These are phyloP conservation scores for Curvularia verruculosa DNA, from an alignment of 2,329 filamentous ascomycete genomes.

Conservation along the genomic window DNA sequence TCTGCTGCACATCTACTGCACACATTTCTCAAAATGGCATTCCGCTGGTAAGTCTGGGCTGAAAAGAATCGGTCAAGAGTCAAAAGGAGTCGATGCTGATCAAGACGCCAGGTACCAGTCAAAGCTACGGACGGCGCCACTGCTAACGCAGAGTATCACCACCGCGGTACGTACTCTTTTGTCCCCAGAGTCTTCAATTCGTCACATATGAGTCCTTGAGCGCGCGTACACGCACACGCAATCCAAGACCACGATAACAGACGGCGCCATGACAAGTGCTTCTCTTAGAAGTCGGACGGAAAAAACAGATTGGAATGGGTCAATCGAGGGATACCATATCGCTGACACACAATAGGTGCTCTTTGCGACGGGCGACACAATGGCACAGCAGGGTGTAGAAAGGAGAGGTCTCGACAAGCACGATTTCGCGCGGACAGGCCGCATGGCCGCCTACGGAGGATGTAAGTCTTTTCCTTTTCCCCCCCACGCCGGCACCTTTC, in stretches of 20 bases:
- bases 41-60: slow-evolving; percentile 13
- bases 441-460: slow-evolving; percentile 82
- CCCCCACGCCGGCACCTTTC: neutral
- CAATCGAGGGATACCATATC: neutral
- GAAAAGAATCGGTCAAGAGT: neutral
- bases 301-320: neutral
- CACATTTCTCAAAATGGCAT: slow-evolving; percentile 15
- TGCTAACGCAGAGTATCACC: slow-evolving; percentile 89
- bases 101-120: slow-evolving; percentile 78
- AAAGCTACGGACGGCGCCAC: slow-evolving; percentile 77
- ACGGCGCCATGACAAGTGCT: neutral
- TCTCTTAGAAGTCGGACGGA: neutral
- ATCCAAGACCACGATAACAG: neutral
- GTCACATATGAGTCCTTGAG: neutral
- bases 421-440: slow-evolving; percentile 69
- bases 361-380: slow-evolving; percentile 88
- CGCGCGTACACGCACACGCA: neutral
- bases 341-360: slow-evolving; percentile 64
- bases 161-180: slow-evolving; percentile 65
- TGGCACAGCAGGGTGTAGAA: slow-evolving; percentile 91
- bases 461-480: slow-evolving; percentile 58
- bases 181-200: neutral
- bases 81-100: slow-evolving; percentile 6
- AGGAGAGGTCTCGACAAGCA: slow-evolving; percentile 78
- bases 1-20: neutral